Base-by-base conservation (phyloP, 2,329 filamentous ascomycete species). In the Graphiopsis chlorocephala region DNA sequence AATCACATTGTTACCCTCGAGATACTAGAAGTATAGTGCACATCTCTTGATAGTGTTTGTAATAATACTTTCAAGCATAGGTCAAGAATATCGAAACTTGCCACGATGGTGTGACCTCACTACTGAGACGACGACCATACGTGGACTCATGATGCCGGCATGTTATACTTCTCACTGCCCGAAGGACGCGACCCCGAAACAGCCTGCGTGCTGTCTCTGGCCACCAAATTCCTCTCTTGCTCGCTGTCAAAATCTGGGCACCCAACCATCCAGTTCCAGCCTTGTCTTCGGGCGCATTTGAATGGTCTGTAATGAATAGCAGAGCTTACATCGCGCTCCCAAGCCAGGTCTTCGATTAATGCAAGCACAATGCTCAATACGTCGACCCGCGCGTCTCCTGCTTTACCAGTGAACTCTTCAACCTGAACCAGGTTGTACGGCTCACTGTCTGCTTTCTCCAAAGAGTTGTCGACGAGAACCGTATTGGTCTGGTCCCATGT, bases 251-350 rank as follows among this genome's bases (percentile, higher is more conserved):
- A 50, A 50, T 50, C 47, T 4, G 47, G 25, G 25, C 47, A 50
- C 15, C 14, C 47, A 50, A 50, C 28, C 14, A 10, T 26, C 47
- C 47, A 50, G 8, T 50, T 50, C 23, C 47, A 50, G 20, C 45
- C 45, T 48, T 20, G 45, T 8, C 10, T 12, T 14, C 23, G 3
- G 4, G 23, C 20, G 20, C 45, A 14, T 25, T 50, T 25, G 47
- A 50, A 50, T 48, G 45, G 45, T 12, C 17, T 26, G 45, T 25
- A 17, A 10, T 48, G 45, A 15, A 73, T 73, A 48, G 67, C 69
- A 23, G 72, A 66, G 59, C 72, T 73, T n/a, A 92, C 82, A 71
- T 93, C 85, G 2, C 77, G 78, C 68, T 84, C 79, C 63, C 75
- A 78, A 47, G 81, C 78, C 25, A 86, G 72, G 12, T 77, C 73